phyloP scores from a whole-genome alignment of 352 stramenopile species.

The Phytopythium boreale region DNA sequence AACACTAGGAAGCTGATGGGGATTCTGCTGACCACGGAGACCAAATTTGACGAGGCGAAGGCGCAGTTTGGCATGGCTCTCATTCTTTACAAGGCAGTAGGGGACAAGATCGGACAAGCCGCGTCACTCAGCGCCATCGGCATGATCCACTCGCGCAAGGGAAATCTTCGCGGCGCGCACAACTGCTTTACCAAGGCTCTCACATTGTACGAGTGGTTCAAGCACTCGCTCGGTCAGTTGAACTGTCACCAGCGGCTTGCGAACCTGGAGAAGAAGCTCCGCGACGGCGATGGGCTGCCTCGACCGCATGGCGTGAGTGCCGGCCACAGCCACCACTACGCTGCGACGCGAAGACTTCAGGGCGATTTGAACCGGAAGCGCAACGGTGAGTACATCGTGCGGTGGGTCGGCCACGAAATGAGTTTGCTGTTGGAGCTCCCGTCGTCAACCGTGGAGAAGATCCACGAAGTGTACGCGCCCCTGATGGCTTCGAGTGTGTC shows the following conservation, averaged over 20 bases:
- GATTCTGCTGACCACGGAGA: conserved; percentile 74
- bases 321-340: conserved; percentile 78
- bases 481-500: conserved; percentile 10
- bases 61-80: conserved; percentile 72
- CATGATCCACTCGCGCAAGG: conserved; percentile 80
- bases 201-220: conserved; percentile 82
- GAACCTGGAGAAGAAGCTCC: conserved; percentile 83
- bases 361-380: conserved; percentile 81
- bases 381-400: conserved; percentile 78
- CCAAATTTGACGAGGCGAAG: conserved; percentile 82
- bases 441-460: conserved; percentile 32
- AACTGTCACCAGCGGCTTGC: conserved; percentile 81
- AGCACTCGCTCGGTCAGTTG: conserved; percentile 70
- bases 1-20: conserved; percentile 80
- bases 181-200: conserved; percentile 81
- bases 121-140: conserved; percentile 72
- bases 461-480: conserved; percentile 39
- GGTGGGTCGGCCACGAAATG: conserved; percentile 81
- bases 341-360: conserved; percentile 63
- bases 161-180: conserved; percentile 69
- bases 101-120: conserved; percentile 74
- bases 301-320: conserved; percentile 52
- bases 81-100: conserved; percentile 71
- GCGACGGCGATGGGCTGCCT: conserved; percentile 56
- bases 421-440: conserved; percentile 74